These are phyloP conservation scores for Geranomyces michiganensis DNA, from an alignment of 192 early-diverging fungal genomes.

Conservation along the genomic window DNA sequence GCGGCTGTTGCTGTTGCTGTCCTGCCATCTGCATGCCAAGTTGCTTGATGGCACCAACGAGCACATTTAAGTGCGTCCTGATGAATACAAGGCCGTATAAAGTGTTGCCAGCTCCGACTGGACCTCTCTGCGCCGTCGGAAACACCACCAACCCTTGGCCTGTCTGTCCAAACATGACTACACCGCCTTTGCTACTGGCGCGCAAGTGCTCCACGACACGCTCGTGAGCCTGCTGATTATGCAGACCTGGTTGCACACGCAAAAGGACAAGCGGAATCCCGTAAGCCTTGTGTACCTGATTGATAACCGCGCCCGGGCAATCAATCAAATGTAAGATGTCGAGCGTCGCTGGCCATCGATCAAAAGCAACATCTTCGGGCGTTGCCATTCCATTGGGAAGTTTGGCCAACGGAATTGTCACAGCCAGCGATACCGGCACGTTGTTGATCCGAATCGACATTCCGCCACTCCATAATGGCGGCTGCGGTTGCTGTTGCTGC, in stretches of 20 bases:
- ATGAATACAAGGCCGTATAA: conserved; percentile 16
- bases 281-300: not conserved
- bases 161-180: not conserved
- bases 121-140: not conserved
- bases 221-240: conserved; percentile 6
- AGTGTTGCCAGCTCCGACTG: not conserved
- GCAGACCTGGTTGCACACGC: not conserved
- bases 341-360: conserved; percentile 2
- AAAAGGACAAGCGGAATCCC: conserved; percentile 9
- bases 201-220: conserved; percentile 5
- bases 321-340: conserved; percentile 11
- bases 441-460: not conserved
- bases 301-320: conserved; percentile 10
- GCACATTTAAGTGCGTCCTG: not conserved
- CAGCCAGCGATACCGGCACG: not conserved
- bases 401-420: not conserved
- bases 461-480: not conserved
- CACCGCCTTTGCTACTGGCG: not conserved
- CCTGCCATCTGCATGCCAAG: not conserved
- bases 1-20: conserved; percentile 11
- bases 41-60: conserved; percentile 6
- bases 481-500: conserved; percentile 11
- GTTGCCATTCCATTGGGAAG: not conserved
- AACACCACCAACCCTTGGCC: conserved; percentile 11
- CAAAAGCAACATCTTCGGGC: conserved; percentile 1